Percentiles rank a stretch among this genome's conserved stretches.
Conservation (phyloP, 768 basidiomycete genomes). For the Mycena pura region DNA sequence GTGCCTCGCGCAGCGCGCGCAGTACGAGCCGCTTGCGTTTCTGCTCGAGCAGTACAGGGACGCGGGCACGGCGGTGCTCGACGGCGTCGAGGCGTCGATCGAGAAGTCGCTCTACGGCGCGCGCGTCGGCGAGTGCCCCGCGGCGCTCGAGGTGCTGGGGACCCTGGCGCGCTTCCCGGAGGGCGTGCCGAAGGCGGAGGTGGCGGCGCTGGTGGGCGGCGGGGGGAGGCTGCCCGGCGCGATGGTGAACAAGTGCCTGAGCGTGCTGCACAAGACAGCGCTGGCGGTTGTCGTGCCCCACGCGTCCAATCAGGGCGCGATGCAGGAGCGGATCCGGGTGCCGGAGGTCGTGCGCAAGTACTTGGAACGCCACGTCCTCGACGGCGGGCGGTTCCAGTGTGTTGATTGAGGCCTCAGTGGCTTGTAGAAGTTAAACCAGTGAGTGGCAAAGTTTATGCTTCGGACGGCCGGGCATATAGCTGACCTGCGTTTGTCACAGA, state of each 20-base stretch:
- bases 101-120: conserved; percentile 16
- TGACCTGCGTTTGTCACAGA: too few species aligned
- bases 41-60: conserved; percentile 19
- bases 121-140: conserved; percentile 22
- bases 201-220: conserved; percentile 10
- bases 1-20: conserved; percentile 20
- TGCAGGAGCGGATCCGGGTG: conserved; percentile 14
- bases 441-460: too few species aligned
- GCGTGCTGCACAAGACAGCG: conserved; percentile 19
- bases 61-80: conserved; percentile 23
- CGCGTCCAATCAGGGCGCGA: background rate
- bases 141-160: conserved; percentile 23
- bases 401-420: conserved; percentile 5
- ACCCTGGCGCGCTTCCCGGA: conserved; percentile 18
- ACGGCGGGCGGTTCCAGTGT: conserved; percentile 7
- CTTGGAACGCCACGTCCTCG: conserved; percentile 19
- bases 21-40: conserved; percentile 24
- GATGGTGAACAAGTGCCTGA: conserved; percentile 25
- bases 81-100: conserved; percentile 15
- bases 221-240: conserved; percentile 12
- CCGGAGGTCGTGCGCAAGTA: conserved; percentile 22
- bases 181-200: conserved; percentile 15
- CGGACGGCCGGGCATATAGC: too few species aligned
- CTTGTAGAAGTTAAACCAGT: background rate
- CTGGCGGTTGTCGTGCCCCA: conserved; percentile 11